Evolutionary conservation across 2,329 filamentous ascomycete species (phyloP), one percentile per base, ranked within the genome.

Genomic region (Xylaria sp.): DNA sequence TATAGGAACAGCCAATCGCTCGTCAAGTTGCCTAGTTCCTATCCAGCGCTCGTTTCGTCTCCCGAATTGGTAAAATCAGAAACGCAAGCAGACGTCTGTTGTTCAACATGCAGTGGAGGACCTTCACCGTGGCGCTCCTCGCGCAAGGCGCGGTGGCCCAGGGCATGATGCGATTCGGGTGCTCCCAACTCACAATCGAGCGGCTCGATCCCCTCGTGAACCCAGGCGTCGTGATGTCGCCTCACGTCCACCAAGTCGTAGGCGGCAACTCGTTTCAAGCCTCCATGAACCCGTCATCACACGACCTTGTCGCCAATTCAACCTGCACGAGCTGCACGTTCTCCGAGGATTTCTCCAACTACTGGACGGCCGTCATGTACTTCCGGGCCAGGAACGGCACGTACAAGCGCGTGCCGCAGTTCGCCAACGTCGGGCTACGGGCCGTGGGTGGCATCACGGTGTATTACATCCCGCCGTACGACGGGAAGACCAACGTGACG

Each of bases 401-500:
- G 2, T 76, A 72, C 67, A 73, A 71, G 64, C 72, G 75, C 7
- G 75, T 77, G 17, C 74, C 74, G 2, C 75, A 77, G 58, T 72
- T 76, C 45, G 65, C 74, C 14, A 77, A 77, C 69, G 72, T 75
- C 11, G 75, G 75, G 1, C 67, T 76, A 17, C 72, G 73, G 12
- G 71, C 71, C n/a, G 71, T 69, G 1, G 76, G 75, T 19, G 76
- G 76, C 21, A 72, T 77, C 67, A 77, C 76, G 1, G 74, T 77
- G 1, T 77, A 77, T 59, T 77, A 77, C 55, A 77, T 77, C 64
- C 73, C 74, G 45, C 71, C 73, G 4, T 76, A 77, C 58, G 75
- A 77, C 2, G 79, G 79, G 1, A 79, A 77, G 57, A 76, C 78
- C 9, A 79, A 75, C 5, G 81, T 82, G 5, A 83, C 81, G 0